Evolutionary conservation across 768 basidiomycete genomes (phyloP).

Genomic region (Mycena floridula): DNA sequence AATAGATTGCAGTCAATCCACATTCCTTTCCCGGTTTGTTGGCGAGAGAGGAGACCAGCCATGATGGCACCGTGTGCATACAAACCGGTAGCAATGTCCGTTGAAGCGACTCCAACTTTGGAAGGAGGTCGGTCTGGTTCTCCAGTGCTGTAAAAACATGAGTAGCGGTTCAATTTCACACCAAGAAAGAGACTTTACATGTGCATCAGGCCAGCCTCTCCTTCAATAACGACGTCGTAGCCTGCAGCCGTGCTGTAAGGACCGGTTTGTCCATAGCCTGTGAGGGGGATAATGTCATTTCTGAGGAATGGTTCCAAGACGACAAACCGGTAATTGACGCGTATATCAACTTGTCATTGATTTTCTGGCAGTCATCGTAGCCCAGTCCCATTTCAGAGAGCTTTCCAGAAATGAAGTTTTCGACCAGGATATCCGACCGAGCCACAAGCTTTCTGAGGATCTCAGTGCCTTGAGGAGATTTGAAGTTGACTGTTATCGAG

Average conservation of each 20-base stretch:
- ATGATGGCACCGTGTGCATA: conserved; percentile 92
- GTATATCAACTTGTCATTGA: conserved; percentile 82
- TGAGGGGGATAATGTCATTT: background rate
- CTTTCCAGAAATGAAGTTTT: conserved; percentile 86
- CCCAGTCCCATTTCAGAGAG: conserved; percentile 80
- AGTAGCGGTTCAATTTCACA: conserved; percentile 8
- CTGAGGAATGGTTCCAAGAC: conserved; percentile 1
- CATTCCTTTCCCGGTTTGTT: conserved; percentile 79
- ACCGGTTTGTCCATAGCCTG: conserved; percentile 84
- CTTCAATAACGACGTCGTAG: conserved; percentile 85
- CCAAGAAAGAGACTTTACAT: conserved; percentile 41
- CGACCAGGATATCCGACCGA: conserved; percentile 79
- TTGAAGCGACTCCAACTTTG: conserved; percentile 95
- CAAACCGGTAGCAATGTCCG: conserved; percentile 82
- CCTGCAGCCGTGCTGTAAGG: conserved; percentile 81
- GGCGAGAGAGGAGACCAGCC: conserved; percentile 79
- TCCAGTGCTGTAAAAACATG: conserved; percentile 56
- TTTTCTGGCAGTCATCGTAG: conserved; percentile 70
- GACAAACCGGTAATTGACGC: conserved; percentile 78
- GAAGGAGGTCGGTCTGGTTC: conserved; percentile 80
- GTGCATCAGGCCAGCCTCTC: conserved; percentile 92
- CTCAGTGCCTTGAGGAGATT: conserved; percentile 66
- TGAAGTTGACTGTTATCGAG: conserved; percentile 87
- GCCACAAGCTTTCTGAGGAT: conserved; percentile 67
- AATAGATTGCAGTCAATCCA: conserved; percentile 94